These are phyloP conservation scores for Ambrosiella beaveri DNA, from an alignment of 2,329 filamentous ascomycete species.

Conservation along the genomic window DNA sequence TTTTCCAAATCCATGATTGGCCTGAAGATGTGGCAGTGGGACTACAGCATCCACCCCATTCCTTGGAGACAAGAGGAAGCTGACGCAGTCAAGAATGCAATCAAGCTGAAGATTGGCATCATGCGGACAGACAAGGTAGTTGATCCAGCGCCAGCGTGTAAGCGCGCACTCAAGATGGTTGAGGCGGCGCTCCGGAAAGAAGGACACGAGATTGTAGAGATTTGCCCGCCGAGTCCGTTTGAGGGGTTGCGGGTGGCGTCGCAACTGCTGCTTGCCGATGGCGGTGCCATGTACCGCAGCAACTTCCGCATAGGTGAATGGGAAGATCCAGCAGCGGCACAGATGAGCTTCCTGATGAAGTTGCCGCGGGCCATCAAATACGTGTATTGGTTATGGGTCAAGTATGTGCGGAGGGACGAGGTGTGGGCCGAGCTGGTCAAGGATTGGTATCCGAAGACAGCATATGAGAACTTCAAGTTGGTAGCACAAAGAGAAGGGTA, in stretches of 20 bases:
- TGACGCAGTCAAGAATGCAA: constrained; percentile 40
- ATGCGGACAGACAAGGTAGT: constrained; percentile 69
- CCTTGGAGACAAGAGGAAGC: constrained; percentile 51
- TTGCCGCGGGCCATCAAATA: constrained; percentile 62
- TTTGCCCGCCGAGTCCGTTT: constrained; percentile 51
- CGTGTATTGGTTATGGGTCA: constrained; percentile 79
- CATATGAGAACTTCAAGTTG: constrained; percentile 67
- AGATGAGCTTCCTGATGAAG: constrained; percentile 57
- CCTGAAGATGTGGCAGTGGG: constrained; percentile 80
- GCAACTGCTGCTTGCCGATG: constrained; percentile 69
- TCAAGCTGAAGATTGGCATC: constrained; percentile 54
- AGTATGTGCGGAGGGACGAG: constrained; percentile 57
- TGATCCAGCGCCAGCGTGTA: constrained; percentile 70
- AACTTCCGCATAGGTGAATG: constrained; percentile 63
- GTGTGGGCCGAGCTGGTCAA: constrained; percentile 64
- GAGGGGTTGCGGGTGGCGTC: constrained; percentile 61
- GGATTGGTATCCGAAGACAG: constrained; percentile 56
- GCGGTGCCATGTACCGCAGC: constrained; percentile 60
- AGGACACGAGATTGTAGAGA: constrained; percentile 57
- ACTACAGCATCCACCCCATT: constrained; percentile 72
- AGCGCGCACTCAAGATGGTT: constrained; percentile 54
- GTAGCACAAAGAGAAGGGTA: constrained; percentile 62
- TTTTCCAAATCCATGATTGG: constrained; percentile 63
- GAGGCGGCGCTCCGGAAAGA: constrained; percentile 49
- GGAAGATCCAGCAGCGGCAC: constrained; percentile 59